Conservation (phyloP, 225 moss, liverwort and hornwort genomes). For the Thuidium tamariscinum region DNA sequence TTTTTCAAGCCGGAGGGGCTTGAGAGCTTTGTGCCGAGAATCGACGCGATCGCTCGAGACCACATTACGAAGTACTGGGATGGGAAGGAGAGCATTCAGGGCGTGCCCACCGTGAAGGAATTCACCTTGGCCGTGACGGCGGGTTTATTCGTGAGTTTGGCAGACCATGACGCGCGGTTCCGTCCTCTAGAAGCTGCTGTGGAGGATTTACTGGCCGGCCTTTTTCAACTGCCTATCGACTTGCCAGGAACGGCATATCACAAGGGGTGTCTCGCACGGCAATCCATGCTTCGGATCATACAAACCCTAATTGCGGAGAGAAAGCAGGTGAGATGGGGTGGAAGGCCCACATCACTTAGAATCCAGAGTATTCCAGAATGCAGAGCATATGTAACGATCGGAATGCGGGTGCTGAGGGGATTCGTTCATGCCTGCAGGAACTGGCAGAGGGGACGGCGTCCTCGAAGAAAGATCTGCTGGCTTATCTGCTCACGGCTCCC, state of each 20-base stretch:
- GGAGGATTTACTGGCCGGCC: not conserved
- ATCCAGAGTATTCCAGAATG: not conserved
- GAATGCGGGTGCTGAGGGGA: too few relatives aligned
- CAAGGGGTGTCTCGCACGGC: not conserved
- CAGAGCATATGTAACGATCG: not conserved
- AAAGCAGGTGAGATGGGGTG: not conserved
- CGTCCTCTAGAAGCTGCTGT: not conserved
- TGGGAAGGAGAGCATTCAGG: conserved; percentile 10
- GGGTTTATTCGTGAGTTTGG: conserved; percentile 7
- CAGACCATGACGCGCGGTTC: not conserved
- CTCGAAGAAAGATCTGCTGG: conserved; percentile 11
- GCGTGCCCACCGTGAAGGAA: not conserved
- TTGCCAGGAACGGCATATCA: conserved; percentile 12
- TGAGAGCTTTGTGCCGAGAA: not conserved
- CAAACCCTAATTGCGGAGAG: conserved; percentile 1
- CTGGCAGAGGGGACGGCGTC: not conserved
- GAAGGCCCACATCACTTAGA: too few relatives aligned
- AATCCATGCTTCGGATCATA: not conserved
- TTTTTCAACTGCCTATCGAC: conserved; percentile 1
- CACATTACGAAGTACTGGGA: conserved; percentile 11
- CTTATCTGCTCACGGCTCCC: not conserved
- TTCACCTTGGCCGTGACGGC: conserved; percentile 12
- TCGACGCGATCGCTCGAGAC: not conserved
- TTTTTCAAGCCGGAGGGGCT: conserved; percentile 27
- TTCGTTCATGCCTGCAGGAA: not conserved